These are phyloP conservation scores for Diaporthe citrichinensis DNA, from an alignment of 2,329 filamentous ascomycete genomes.

Conservation along the genomic window DNA sequence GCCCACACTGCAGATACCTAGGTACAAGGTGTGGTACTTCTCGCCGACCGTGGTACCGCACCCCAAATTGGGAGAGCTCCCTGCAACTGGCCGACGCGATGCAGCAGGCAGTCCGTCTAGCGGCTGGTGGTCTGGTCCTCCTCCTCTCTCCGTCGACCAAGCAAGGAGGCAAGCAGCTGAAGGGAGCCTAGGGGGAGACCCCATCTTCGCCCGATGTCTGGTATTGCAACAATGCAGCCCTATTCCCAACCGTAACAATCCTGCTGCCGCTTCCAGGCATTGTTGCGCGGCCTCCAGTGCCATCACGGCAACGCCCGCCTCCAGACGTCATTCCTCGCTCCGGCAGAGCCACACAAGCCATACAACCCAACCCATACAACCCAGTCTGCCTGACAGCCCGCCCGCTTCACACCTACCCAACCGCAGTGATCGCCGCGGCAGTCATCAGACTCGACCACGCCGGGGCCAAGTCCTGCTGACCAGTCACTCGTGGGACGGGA, in stretches of 20 bases:
- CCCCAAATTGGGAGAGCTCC: neutral
- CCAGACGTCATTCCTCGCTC: conserved; percentile 6
- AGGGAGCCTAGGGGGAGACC: neutral
- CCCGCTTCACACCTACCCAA: conserved; percentile 23
- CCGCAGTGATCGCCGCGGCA: conserved; percentile 14
- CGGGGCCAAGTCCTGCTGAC: conserved; percentile 17
- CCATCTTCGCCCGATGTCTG: conserved; percentile 30
- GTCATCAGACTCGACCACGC: conserved; percentile 25
- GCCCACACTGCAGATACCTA: neutral
- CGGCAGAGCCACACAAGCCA: conserved; percentile 16
- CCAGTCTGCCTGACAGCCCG: conserved; percentile 13
- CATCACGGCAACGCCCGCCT: conserved; percentile 23
- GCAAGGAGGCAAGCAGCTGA: neutral
- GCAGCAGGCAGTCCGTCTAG: conserved; percentile 12
- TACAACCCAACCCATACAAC: neutral
- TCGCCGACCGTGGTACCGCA: neutral
- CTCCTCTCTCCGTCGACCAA: neutral
- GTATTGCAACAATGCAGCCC: conserved; percentile 43
- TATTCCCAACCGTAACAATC: conserved; percentile 34
- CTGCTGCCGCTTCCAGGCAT: conserved; percentile 29
- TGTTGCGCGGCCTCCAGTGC: conserved; percentile 8
- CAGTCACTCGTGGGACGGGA: neutral
- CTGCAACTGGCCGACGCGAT: conserved; percentile 15
- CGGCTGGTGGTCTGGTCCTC: conserved; percentile 2
- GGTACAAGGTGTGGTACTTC: conserved; percentile 1